Base-by-base conservation (phyloP, 1,139 yeast genomes). In the Suzukiozyma palmioleophila region DNA sequence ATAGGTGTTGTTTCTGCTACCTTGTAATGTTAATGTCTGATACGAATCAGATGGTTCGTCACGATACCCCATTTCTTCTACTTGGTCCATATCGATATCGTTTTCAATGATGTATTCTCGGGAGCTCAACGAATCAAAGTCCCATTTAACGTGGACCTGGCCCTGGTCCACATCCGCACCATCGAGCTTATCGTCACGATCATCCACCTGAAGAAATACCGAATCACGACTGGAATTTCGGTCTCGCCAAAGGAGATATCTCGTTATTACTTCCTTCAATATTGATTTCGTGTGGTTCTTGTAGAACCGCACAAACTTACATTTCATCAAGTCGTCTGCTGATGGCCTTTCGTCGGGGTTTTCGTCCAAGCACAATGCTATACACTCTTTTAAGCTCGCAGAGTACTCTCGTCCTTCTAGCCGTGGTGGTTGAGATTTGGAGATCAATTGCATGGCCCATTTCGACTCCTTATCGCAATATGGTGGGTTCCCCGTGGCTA, bases 401-500 rank as follows among this genome's bases (percentile, higher is more conserved):
- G 95, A 79, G 56, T 87, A 88, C 46, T 82, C 88, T 39, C 92
- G 69, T 6, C 98, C 97, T 56, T 94, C 98, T 39, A 94, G 67
- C 45, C 98, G 72, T 2, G 98, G 96, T 5, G 98, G 98, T 37
- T 90, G 87, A 51, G 86, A 87, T 48, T 90, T 86, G 0, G 96
- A 87, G 43, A 94, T 90, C 60, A 92, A 66, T 57, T 88, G 92
- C 87, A 94, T 86, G 1, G 97, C 98, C 65, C 96, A 76, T 69
- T 85, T 73, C 1, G 96, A 96, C 53, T 92, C 98, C 51, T 87
- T 88, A 48, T 92, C 97, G 51, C 96, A 82, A 55, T 89, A 90
- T 0, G 99, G 99, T 2, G 99, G 99, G 51, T 88, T 88, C 0
- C 98, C 98, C 0, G 97, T 90, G 11, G 96, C 95, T 44, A 92